Evolutionary conservation across 2,329 filamentous ascomycete genomes (phyloP).

Genomic region (Rhytidhysteron rufulum): DNA sequence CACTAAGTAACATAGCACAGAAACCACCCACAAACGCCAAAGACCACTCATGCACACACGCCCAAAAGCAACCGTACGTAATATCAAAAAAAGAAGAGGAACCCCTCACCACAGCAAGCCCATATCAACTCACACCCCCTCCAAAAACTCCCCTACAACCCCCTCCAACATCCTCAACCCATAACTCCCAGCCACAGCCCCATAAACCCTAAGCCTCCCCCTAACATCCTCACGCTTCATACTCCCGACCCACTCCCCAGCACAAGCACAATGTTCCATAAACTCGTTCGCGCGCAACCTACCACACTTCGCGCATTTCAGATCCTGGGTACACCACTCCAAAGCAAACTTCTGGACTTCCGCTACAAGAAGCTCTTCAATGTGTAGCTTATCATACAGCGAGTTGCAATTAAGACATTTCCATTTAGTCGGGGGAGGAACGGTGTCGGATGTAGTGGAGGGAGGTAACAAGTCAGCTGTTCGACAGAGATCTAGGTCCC

Average conservation of each 20-base stretch:
- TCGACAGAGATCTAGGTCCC: constrained; percentile 87
- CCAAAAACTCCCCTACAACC: constrained; percentile 64
- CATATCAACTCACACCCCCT: constrained; percentile 40
- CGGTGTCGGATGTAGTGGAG: constrained; percentile 15
- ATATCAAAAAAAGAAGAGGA: too few relatives aligned
- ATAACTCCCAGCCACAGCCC: constrained; percentile 73
- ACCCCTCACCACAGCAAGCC: too few relatives aligned
- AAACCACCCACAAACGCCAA: neutral
- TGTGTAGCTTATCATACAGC: constrained; percentile 70
- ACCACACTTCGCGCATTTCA: constrained; percentile 73
- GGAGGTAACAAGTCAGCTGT: constrained; percentile 73
- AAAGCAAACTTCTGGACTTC: constrained; percentile 71
- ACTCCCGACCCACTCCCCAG: constrained; percentile 75
- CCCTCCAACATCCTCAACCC: constrained; percentile 74
- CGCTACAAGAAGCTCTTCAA: constrained; percentile 79
- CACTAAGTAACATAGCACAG: neutral
- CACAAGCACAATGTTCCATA: constrained; percentile 94
- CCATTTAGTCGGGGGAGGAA: constrained; percentile 61
- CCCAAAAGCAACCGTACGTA: neutral
- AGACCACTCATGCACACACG: neutral
- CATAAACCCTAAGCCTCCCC: constrained; percentile 65
- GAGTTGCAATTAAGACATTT: constrained; percentile 71
- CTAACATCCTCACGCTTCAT: constrained; percentile 64
- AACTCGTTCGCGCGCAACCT: constrained; percentile 80
- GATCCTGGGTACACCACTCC: constrained; percentile 84